Evolutionary conservation across 1,284 basidiomycete species (phyloP).

Genomic region (Mycena sp.): DNA sequence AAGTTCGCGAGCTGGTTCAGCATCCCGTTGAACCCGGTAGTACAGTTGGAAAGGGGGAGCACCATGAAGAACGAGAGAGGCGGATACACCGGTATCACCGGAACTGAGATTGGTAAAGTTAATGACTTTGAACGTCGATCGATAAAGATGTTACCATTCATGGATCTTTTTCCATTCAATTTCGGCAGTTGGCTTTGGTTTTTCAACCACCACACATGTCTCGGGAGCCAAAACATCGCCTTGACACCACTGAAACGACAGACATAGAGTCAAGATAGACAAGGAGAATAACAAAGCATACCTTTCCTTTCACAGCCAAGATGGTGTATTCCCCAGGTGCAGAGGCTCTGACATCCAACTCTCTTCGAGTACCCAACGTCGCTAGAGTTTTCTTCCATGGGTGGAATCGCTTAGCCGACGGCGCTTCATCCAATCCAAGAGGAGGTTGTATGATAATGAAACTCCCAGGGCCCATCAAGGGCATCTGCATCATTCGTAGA

Average conservation of each 20-base stretch:
- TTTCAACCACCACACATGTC: constrained; percentile 77
- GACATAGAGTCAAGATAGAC: background rate
- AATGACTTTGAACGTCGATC: background rate
- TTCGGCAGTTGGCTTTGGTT: constrained; percentile 81
- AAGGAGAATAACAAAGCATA: constrained; percentile 34
- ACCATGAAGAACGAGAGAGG: constrained; percentile 88
- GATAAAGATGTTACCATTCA: constrained; percentile 71
- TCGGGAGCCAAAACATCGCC: constrained; percentile 88
- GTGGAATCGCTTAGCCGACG: constrained; percentile 53
- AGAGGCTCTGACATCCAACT: constrained; percentile 61
- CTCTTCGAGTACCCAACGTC: constrained; percentile 55
- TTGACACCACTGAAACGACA: constrained; percentile 62
- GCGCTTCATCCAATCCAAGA: constrained; percentile 35
- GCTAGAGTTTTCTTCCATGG: constrained; percentile 71
- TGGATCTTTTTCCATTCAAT: constrained; percentile 92
- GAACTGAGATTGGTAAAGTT: constrained; percentile 66
- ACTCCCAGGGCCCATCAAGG: constrained; percentile 76
- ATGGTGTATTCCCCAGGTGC: constrained; percentile 89
- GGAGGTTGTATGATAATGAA: constrained; percentile 67
- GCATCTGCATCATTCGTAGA: constrained; percentile 60
- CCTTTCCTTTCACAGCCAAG: constrained; percentile 75
- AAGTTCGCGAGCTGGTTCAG: constrained; percentile 64
- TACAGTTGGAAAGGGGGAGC: constrained; percentile 89
- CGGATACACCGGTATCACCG: constrained; percentile 92
- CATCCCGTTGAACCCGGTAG: constrained; percentile 81